Base-by-base conservation (phyloP, 345 rosid genomes). In the Lumnitzera racemosa region DNA sequence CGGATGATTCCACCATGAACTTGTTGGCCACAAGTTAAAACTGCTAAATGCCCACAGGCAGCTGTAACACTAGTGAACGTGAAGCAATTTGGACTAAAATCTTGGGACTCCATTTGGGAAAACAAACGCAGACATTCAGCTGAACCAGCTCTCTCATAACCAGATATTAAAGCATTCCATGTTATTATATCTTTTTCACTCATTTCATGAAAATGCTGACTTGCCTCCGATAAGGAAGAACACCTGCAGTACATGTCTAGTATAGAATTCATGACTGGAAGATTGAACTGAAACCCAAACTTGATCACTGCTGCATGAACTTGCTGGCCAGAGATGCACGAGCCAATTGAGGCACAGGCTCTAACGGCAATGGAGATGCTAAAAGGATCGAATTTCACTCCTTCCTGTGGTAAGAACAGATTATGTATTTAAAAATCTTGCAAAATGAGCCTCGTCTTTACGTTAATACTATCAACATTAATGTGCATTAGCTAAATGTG, bases 171-270 rank as follows among this genome's bases (percentile, higher is more conserved):
- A 25, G 91, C 83, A 78, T 94, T 94, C 99, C 97, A 86, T 11
- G 95, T 80, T 61, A 88, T 88, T 68, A 87, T 48, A 75, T 88
- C 81, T 66, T 70, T 94, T 51, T 79, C 76, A 55, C n/a, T 58
- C 95, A 90, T 87, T 58, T 82, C 95, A 66, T 73, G 65, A 75
- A 90, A 90, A 68, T 69, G 77, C 27, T 57, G 79, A 61, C 77
- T 84, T 6, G 89, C 96, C 57, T 83, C 90, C 8, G 70, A 46
- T 62, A 86, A 71, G 74, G 74, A 75, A 16, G 79, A 79, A 72
- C 91, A 88, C 75, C 96, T 78, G 63, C 91, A 92, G 73, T 92
- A 90, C 83, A 92, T 80, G 79, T 92, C 95, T 55, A 94, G 61
- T 57, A 94, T 64, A 67, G 99, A 84, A 74, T 87, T 94, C 84